Evolutionary conservation across 768 basidiomycete genomes (phyloP), one percentile per base, ranked within the genome.

Genomic region (Mycena alexandri): DNA sequence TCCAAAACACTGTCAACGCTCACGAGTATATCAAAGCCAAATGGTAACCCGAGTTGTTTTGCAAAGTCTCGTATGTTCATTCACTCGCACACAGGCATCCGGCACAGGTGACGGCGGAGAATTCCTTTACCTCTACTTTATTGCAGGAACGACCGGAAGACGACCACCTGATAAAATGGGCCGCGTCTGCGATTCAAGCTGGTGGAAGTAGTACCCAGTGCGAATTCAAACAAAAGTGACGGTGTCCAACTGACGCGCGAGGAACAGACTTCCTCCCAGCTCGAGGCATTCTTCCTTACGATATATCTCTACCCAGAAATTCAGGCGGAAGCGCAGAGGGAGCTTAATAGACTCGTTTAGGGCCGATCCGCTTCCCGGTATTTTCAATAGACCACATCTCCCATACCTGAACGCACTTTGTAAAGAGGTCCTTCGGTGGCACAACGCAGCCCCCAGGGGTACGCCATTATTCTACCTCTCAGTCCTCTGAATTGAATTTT

Each of bases 181-280:
- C 73, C 14, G 72, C 73, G 41, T 77, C 79, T 13, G 75, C 81
- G 29, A 77, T 81, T 14, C 79, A 79, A 44, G 75, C 74, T 6
- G 82, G 79, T 25, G 81, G 80, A 4, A 76, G 76, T 33, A 75
- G 76, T 29, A 75, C 75, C 2, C n/a, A n/a, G 74, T 75, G 42
- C 10, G 65, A 21, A 25, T 1, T 16, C 41, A 41, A 36, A 9
- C 36, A 22, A 5, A 17, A 38, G 14, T 25, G 54, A 16, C 25
- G 54, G 29, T 10, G 10, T 53, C 34, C 34, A 21, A 53, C 33
- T 38, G 14, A 38, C 38, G 10, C 34, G 29, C 19, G 17, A 43
- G 8, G 9, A n/a, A 57, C 52, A 75, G 75, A 74, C 71, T 8
- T 67, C 75, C 10, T 63, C 76, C 0, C 73, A 77, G 14, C 63